Base-by-base conservation (phyloP, 2,329 filamentous ascomycete genomes). In the Colletotrichum sansevieriae region DNA sequence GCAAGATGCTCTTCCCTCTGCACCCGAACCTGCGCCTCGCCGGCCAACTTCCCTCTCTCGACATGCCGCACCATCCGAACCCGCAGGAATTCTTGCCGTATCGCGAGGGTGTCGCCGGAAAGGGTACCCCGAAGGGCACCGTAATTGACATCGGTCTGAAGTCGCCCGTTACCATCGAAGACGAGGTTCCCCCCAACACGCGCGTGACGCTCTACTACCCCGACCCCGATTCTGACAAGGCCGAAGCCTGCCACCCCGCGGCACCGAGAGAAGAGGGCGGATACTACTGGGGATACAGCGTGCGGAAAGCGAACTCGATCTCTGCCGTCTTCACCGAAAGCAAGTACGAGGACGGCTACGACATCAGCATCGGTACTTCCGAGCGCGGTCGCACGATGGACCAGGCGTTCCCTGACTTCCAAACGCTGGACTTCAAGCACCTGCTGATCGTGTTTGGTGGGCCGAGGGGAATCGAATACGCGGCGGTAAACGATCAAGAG, bases 211-310 rank as follows among this genome's bases (percentile, higher is more conserved):
- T 97, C 20, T 88, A 87, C 67, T 88, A 95, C 72, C 81, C 86
- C 15, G 78, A 84, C 15, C 78, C 85, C 63, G 78, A 83, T 63
- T 79, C 82, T 18, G 75, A 80, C 77, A 76, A 69, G 71, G 89
- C 87, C 1, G 85, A 90, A 62, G 87, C 90, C 15, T 90, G 95
- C 3, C 84, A 90, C 41, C 92, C 93, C 0, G 83, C 87, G 29
- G 81, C 85, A 3, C 94, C 94, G 1, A 87, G 93, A 65, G 91
- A 91, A 60, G 89, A 94, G 71, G 88, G 84, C 1, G 94, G 94
- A 0, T 96, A 94, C 79, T 97, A 95, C 80, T 97, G 94, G 93
- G 94, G 94, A 52, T 97, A 92, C 78, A 85, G 83, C 9, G 88
- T 94, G 3, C 88, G 94, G 29, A 88, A 85, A 70, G 90, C 90